Base-by-base conservation (phyloP, 2,329 filamentous ascomycete species). In the Tricladium varicosporioides region DNA sequence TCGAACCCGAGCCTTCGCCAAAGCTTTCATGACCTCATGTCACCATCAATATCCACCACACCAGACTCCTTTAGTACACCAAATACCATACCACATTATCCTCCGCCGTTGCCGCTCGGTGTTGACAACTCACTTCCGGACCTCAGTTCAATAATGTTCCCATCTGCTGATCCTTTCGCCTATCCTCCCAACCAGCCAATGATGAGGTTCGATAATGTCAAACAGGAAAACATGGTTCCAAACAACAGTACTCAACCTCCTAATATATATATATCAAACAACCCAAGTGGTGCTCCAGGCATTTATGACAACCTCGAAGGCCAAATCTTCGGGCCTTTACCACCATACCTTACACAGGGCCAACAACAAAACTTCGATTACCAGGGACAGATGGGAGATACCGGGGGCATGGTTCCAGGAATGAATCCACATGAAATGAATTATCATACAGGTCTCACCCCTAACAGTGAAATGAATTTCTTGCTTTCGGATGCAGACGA, bases 141-240 rank as follows among this genome's bases (percentile, higher is more conserved):
- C 68, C 79, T 92, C 5, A 87, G 87, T 57, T 84, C 86, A 2
- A 84, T 92, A 74, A 92, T 93, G 87, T 93, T 93, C 67, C 86
- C 88, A 1, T 87, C 88, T 0, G 81, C 83, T 33, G 89, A 93
- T 65, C 88, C 89, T 0, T 88, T 93, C 61, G 87, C 86, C 0
- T 94, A 93, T 66, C 89, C 68, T 15, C 88, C 88, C 0, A 91
- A 87, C 66, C 88, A 91, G 62, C 85, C 88, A 0, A 83, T 88
- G 76, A 85, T 87, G 75, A 78, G 83, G 63, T 76, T 82, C 43
- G 78, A 78, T 9, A 75, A 71, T 63, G 73, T 61, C 19, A 71
- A 69, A 48, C 63, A 66, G 51, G 67, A 67, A 36, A 58, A 63
- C 31, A 43, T 58, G 2, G 54, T 48, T 0, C 50, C 57, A 32